phyloP scores from a whole-genome alignment of 1,284 basidiomycete genomes.

The Sporisorium exsertum region DNA sequence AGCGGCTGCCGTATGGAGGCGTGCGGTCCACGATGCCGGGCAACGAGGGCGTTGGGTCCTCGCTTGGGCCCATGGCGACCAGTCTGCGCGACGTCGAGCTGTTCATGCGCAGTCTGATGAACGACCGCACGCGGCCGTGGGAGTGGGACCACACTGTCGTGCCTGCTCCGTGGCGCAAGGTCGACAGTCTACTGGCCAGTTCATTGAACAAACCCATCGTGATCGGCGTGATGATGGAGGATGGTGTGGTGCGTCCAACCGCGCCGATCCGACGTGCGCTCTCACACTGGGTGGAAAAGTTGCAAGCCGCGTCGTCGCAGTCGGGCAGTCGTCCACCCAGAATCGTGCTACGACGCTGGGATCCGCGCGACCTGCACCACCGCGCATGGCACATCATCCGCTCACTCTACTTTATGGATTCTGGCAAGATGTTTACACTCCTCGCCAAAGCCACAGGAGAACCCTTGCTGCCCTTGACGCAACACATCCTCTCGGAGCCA shows the following conservation, averaged over 20 bases:
- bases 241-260: slow-evolving; percentile 37
- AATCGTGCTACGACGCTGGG: slow-evolving; percentile 28
- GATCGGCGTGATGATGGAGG: slow-evolving; percentile 41
- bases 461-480: slow-evolving; percentile 46
- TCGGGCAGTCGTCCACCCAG: background rate
- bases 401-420: slow-evolving; percentile 55
- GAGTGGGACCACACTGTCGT: slow-evolving; percentile 23
- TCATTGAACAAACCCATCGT: slow-evolving; percentile 15
- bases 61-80: slow-evolving; percentile 38
- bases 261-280: slow-evolving; percentile 34
- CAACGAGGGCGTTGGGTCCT: slow-evolving; percentile 41
- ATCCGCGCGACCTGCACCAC: slow-evolving; percentile 32
- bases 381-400: slow-evolving; percentile 51
- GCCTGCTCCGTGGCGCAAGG: slow-evolving; percentile 34
- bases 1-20: slow-evolving; percentile 38
- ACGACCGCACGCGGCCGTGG: slow-evolving; percentile 37
- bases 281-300: slow-evolving; percentile 28
- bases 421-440: slow-evolving; percentile 37
- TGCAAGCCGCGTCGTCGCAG: slow-evolving; percentile 2
- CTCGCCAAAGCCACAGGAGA: slow-evolving; percentile 43
- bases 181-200: slow-evolving; percentile 18
- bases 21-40: slow-evolving; percentile 48
- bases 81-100: slow-evolving; percentile 43
- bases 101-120: slow-evolving; percentile 44
- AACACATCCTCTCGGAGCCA: slow-evolving; percentile 41